A percentile compares a stretch with the other conserved stretches of the same genome.
Conservation (phyloP, 179 eudicot species). For the Monotropa hypopitys region DNA sequence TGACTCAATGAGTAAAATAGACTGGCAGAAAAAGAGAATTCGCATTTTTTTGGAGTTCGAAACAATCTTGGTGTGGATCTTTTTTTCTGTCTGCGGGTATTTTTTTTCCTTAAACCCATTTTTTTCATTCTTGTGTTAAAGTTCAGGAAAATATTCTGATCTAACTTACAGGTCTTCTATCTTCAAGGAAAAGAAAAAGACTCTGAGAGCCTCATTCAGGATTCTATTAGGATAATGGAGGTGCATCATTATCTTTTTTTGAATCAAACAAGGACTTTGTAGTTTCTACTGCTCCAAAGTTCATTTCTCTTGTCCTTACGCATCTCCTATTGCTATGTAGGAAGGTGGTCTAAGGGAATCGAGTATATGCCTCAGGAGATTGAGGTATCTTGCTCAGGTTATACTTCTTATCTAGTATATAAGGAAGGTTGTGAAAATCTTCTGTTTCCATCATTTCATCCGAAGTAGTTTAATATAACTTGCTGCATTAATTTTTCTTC, state of each 20-base stretch:
- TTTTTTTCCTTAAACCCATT: not conserved
- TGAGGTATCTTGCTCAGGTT: conserved; percentile 86
- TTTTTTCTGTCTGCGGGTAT: not conserved
- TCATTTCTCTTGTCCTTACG: conserved; percentile 1
- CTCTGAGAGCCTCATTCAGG: conserved; percentile 56
- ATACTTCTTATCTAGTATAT: not conserved
- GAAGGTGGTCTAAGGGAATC: conserved; percentile 84
- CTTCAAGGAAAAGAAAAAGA: conserved; percentile 71
- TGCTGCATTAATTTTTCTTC: not conserved
- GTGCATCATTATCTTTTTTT: conserved; percentile 22
- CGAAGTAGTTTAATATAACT: not conserved
- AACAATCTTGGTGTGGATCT: not conserved
- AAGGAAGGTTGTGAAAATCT: not conserved
- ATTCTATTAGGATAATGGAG: conserved; percentile 75
- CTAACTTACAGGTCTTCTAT: conserved; percentile 45
- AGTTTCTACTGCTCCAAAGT: conserved; percentile 5
- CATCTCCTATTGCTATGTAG: conserved; percentile 22
- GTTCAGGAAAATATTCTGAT: not conserved
- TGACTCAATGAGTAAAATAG: not conserved
- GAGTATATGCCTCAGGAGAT: conserved; percentile 53
- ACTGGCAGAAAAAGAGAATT: not conserved
- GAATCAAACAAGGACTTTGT: not conserved
- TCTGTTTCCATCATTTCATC: not conserved
- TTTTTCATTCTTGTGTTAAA: not conserved
- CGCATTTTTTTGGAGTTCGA: not conserved